Percentiles rank a stretch among this genome's conserved stretches.
phyloP scores from a whole-genome alignment of 306 rosid species.

The Quercus cerris region DNA sequence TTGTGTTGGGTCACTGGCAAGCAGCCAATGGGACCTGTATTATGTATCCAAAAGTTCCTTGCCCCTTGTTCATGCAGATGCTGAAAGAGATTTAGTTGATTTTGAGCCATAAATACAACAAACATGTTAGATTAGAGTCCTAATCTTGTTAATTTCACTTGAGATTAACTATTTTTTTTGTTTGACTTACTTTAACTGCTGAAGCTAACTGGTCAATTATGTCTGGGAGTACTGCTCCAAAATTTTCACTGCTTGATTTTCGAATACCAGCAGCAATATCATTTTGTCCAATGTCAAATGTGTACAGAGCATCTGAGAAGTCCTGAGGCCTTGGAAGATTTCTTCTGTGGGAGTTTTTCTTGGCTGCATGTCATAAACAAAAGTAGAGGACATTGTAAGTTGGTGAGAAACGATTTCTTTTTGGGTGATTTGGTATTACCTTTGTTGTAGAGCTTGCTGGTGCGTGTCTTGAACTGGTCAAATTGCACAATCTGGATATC shows the following conservation, averaged over 20 bases:
- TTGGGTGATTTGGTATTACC: slow-evolving; percentile 26
- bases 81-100: slow-evolving; percentile 21
- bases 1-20: slow-evolving; percentile 41
- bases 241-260: slow-evolving; percentile 29
- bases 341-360: slow-evolving; percentile 11
- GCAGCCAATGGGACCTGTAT: slow-evolving; percentile 85
- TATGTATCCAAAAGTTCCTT: slow-evolving; percentile 82
- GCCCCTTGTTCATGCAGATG: slow-evolving; percentile 48
- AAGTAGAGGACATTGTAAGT: not conserved
- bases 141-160: not conserved
- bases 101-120: not conserved
- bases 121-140: not conserved
- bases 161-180: not conserved
- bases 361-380: slow-evolving; percentile 21
- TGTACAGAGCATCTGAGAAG: slow-evolving; percentile 63
- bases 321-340: slow-evolving; percentile 61
- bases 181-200: slow-evolving; percentile 46
- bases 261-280: slow-evolving; percentile 57
- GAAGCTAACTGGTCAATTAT: slow-evolving; percentile 40
- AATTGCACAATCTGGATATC: slow-evolving; percentile 64
- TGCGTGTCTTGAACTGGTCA: slow-evolving; percentile 55
- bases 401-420: not conserved
- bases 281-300: slow-evolving; percentile 81
- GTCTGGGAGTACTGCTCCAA: slow-evolving; percentile 36
- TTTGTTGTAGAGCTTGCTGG: slow-evolving; percentile 36